Conservation (phyloP, 371 early-diverging fungal species). For the Scutellospora calospora region DNA sequence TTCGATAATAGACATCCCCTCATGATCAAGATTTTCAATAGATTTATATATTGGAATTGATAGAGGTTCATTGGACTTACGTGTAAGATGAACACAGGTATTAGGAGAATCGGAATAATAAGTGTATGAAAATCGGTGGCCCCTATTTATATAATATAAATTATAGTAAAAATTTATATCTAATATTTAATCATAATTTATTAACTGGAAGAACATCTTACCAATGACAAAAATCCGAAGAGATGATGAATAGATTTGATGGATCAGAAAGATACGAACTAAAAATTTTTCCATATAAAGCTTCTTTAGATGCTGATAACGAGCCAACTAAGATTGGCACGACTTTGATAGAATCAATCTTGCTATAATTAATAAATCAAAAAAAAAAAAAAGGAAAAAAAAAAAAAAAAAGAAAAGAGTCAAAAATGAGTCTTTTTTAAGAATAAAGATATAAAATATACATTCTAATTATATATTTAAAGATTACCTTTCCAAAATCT, state of each 20-base stretch:
- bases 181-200: conserved; percentile 11
- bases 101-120: conserved; percentile 41
- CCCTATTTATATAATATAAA: conserved; percentile 34
- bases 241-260: conserved; percentile 84
- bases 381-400: conserved; percentile 2
- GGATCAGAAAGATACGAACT: conserved; percentile 75
- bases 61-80: conserved; percentile 21
- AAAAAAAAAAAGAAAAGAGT: not conserved
- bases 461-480: not conserved
- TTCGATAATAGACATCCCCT: conserved; percentile 83
- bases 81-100: conserved; percentile 40
- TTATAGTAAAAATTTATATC: not conserved
- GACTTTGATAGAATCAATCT: conserved; percentile 66
- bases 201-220: conserved; percentile 46
- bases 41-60: conserved; percentile 69
- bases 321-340: conserved; percentile 92
- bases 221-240: conserved; percentile 98
- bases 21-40: conserved; percentile 80
- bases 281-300: conserved; percentile 69
- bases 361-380: too few species aligned
- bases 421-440: too few species aligned
- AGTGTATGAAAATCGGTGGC: conserved; percentile 45
- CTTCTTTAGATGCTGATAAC: conserved; percentile 63
- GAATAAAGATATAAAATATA: not conserved
- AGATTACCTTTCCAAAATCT: conserved; percentile 73